These are phyloP conservation scores for Voacanga thouarsii DNA, from an alignment of 257 asterid species.

Conservation along the genomic window DNA sequence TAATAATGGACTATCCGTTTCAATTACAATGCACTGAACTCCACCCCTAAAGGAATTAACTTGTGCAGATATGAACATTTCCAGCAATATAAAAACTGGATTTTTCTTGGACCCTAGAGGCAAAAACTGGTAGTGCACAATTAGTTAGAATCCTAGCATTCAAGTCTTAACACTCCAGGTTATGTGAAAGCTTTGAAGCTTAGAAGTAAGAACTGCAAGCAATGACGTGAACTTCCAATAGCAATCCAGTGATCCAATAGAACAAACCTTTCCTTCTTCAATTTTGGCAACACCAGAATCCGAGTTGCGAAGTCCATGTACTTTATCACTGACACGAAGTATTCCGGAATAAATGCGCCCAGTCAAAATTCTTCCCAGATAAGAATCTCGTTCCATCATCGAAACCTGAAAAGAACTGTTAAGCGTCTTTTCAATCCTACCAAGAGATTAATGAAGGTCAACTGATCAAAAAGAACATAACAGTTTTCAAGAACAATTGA, in stretches of 20 bases:
- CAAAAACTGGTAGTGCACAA: neutral
- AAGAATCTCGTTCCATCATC: constrained; percentile 96
- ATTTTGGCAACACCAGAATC: constrained; percentile 73
- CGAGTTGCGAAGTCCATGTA: constrained; percentile 72
- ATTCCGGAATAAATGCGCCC: constrained; percentile 88
- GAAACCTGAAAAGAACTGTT: constrained; percentile 87
- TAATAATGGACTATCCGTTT: neutral
- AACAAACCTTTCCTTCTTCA: constrained; percentile 95
- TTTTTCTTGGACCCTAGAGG: neutral
- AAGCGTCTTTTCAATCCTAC: constrained; percentile 41
- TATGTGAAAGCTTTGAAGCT: neutral
- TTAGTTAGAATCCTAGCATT: neutral
- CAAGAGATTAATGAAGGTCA: constrained; percentile 12
- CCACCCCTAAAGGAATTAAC: neutral
- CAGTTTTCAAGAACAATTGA: neutral
- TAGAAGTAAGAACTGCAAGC: neutral
- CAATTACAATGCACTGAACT: neutral
- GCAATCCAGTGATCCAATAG: constrained; percentile 6
- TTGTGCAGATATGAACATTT: neutral
- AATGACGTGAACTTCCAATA: neutral
- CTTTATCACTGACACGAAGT: constrained; percentile 83
- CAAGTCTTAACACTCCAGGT: neutral
- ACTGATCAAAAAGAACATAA: neutral
- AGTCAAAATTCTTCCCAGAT: constrained; percentile 89
- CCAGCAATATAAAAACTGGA: neutral